These are phyloP conservation scores for Schrenkiella parvula DNA, from an alignment of 345 rosid genomes.

Conservation along the genomic window DNA sequence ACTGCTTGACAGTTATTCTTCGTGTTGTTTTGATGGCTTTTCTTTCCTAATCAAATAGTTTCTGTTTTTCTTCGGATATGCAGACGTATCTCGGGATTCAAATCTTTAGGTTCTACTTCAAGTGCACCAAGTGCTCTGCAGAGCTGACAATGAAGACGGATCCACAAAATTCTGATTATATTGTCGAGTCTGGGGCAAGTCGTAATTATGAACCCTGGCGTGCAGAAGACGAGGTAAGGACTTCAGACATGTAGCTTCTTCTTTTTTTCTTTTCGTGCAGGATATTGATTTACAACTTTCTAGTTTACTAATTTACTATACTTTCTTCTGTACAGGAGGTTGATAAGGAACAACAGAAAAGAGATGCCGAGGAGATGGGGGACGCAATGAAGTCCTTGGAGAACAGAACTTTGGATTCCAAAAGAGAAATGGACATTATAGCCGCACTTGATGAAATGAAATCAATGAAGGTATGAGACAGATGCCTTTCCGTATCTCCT, in stretches of 20 bases:
- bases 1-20: background rate
- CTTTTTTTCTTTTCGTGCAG: background rate
- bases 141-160: constrained; percentile 88
- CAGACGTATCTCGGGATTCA: constrained; percentile 94
- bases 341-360: constrained; percentile 50
- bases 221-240: constrained; percentile 70
- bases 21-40: background rate
- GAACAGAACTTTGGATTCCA: constrained; percentile 85
- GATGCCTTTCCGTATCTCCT: background rate
- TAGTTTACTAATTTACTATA: background rate
- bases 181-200: constrained; percentile 80
- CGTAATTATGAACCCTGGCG: constrained; percentile 98
- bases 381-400: constrained; percentile 95
- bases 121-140: constrained; percentile 92
- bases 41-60: background rate
- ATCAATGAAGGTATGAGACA: constrained; percentile 59
- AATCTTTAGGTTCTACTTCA: constrained; percentile 85
- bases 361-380: constrained; percentile 88
- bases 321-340: constrained; percentile 36
- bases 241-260: background rate
- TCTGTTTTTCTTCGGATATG: constrained; percentile 6
- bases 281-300: background rate
- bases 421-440: constrained; percentile 90
- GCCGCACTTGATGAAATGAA: constrained; percentile 96
- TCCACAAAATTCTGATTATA: constrained; percentile 91